Evolutionary conservation across 805 yeast genomes (phyloP), one percentile per base, ranked within the genome.

Genomic region (Metahyphopichia silvanorum): DNA sequence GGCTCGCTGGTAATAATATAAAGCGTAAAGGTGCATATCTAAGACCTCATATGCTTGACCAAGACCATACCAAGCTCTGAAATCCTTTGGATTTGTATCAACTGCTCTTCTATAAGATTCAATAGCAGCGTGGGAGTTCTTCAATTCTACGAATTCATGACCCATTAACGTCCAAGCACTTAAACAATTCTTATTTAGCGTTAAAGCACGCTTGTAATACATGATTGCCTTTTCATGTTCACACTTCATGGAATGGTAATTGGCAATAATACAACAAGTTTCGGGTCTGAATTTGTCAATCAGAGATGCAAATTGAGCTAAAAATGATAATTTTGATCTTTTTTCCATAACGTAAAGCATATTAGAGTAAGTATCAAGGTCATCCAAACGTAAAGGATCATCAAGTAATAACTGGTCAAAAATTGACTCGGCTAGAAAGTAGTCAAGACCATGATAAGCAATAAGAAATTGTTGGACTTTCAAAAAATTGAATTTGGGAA

Each of bases 151-250:
- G 63, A 86, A 93, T 61, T 93, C 99, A 59, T 93, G 99, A 8
- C 99, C 99, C 96, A 93, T 88, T 37, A 93, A 67, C 0, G 98
- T 93, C 98, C 98, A 93, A 0, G 98, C 97, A 41, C 87, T 77
- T 13, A 88, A 65, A 46, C 94, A 86, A 44, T 77, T 77, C 39
- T 83, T 77, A 53, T 88, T 85, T 38, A 93, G 66, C 0, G 86
- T 76, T 23, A 93, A 64, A 0, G 98, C 98, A 34, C 98, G 71
- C 46, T 87, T 82, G 52, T 89, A 93, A 59, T 87, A 88, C 78
- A 83, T 78, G 39, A 93, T 86, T 0, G 99, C 95, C 58, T 85
- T 86, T 55, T 88, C 97, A 58, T 93, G 98, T 46, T 93, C 95
- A 40, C 88, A 86, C 46, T 84, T 80, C 57, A 93, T 72, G 21